Percentiles rank a stretch among this genome's conserved stretches.
These are phyloP conservation scores for Blastocystis sp. DNA, from an alignment of 352 stramenopile species.

Conservation along the genomic window DNA sequence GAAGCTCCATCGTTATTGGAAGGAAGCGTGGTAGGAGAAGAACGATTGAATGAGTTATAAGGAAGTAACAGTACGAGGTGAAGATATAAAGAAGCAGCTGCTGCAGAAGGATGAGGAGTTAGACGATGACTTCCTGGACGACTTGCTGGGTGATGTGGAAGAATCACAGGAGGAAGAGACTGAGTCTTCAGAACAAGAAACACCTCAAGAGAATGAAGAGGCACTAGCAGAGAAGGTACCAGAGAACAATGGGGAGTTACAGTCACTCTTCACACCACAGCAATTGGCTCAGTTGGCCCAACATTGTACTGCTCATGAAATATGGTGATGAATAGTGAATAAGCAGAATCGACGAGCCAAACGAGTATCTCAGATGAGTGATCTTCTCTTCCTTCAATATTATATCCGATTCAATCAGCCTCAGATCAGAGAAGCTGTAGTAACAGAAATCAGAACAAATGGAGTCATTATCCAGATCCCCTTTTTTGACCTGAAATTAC, in stretches of 20 bases:
- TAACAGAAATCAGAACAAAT: conserved; percentile 33
- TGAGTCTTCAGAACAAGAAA: not conserved
- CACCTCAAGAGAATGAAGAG: not conserved
- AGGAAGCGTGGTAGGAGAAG: not conserved
- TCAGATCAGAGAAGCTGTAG: not conserved
- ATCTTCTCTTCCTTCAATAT: conserved; percentile 26
- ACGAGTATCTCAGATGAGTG: not conserved
- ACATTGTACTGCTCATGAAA: not conserved
- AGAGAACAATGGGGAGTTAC: not conserved
- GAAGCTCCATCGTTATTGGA: conserved; percentile 17
- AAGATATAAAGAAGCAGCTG: conserved; percentile 16
- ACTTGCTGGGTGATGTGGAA: not conserved
- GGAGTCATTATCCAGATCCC: conserved; percentile 25
- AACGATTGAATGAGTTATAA: not conserved
- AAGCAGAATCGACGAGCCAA: conserved; percentile 36
- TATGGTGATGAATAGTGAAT: conserved; percentile 22
- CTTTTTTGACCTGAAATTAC: conserved; percentile 53
- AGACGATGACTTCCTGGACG: not conserved
- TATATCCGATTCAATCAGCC: conserved; percentile 38
- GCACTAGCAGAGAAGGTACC: not conserved
- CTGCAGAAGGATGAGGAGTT: not conserved
- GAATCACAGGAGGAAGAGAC: conserved; percentile 14
- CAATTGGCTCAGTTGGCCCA: not conserved
- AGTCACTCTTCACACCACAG: not conserved
- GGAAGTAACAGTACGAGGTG: not conserved